A percentile compares a stretch with the other conserved stretches of the same genome.
Evolutionary conservation across 2,329 filamentous ascomycete genomes (phyloP).

Genomic region (Pestalotiopsis sp.): DNA sequence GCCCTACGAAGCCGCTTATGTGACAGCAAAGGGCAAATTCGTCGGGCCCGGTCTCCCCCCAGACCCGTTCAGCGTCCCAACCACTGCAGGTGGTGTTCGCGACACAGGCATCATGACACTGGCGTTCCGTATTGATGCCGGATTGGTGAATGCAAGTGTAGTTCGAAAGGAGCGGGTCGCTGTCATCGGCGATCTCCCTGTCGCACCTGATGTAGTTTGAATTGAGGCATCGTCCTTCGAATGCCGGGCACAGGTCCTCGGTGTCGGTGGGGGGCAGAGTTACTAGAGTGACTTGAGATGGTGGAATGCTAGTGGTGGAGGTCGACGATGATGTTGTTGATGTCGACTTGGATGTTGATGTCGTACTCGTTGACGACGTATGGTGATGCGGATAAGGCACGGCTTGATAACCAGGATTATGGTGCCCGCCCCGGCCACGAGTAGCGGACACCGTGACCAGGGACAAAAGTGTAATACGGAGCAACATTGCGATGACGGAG

Average conservation of each 20-base stretch:
- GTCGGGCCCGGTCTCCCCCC: neutral
- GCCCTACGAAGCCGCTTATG: neutral
- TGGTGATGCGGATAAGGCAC: neutral
- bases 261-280: neutral
- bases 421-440: neutral
- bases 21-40: neutral
- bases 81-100: neutral
- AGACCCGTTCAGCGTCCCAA: neutral
- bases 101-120: neutral
- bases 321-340: neutral
- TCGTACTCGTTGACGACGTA: neutral
- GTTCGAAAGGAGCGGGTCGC: neutral
- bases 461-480: neutral
- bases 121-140: neutral
- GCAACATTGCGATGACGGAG: neutral
- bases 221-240: neutral
- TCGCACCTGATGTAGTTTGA: neutral
- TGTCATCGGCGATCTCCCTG: neutral
- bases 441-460: neutral
- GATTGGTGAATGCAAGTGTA: neutral
- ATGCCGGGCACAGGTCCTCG: neutral
- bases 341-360: neutral
- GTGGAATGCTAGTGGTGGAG: neutral
- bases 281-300: neutral
- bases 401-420: neutral